Evolutionary conservation across 192 early-diverging fungal genomes (phyloP), one percentile per base, ranked within the genome.

Genomic region (Coemansia sp.): DNA sequence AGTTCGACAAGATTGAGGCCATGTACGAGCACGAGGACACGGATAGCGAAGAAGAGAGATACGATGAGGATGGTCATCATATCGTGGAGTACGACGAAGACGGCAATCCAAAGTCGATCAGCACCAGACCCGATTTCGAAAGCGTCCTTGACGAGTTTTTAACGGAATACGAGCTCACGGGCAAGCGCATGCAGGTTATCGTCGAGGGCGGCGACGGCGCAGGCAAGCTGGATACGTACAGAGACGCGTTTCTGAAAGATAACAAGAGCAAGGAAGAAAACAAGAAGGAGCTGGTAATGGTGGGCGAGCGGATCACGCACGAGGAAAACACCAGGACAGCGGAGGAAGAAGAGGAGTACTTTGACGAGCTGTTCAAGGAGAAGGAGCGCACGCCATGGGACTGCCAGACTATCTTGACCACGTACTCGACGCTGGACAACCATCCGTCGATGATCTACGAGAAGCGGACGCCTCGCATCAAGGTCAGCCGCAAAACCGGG

Each of bases 391-490:
- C 68, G 55, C 71, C 71, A 30, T 98, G 96, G 96, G 96, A 98
- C 84, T 90, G 89, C 60, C 89, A 98, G 80, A 89, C 90, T 24
- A 87, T 98, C 23, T 70, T 95, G 32, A 88, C 86, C 36, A 95
- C 92, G 3, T 94, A 95, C 75, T 92, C 93, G 47, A 96, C 94
- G 74, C 83, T 95, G 60, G 94, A 97, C 69, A 97, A 98, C 72
- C 91, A 92, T 58, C 94, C 96, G 5, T 75, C 80, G 28, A 68
- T 91, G 42, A 95, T 98, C 68, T 73, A 82, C 35, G 93, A 94
- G 67, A 78, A 73, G 25, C 32, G 68, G 59, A 28, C 82, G 64
- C 72, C 85, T 66, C 65, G 90, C 45, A 81, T 91, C 69, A 82
- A 78, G 49, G 85, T 91, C 60, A 84, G 86, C 72, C 83, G 83